These are phyloP conservation scores for Hortaea sp. DNA, from an alignment of 2,329 filamentous ascomycete species.

Conservation along the genomic window DNA sequence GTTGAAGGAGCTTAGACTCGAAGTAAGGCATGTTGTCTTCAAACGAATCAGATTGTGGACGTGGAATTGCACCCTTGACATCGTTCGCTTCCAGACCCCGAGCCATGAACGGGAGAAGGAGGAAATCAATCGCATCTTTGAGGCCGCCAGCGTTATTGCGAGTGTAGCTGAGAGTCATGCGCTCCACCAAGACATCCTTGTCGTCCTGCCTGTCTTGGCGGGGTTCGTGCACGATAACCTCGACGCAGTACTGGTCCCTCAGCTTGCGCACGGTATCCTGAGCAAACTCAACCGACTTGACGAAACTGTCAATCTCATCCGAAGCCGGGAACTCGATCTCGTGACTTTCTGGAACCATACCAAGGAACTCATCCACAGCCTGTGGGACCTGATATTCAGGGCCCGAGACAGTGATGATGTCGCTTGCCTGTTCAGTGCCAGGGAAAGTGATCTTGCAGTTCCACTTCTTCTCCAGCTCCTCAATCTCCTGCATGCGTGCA, in stretches of 20 bases:
- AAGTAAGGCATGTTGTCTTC: conserved; percentile 96
- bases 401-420: conserved; percentile 89
- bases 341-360: conserved; percentile 95
- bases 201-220: conserved; percentile 33
- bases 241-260: conserved; percentile 84
- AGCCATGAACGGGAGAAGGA: conserved; percentile 75
- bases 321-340: conserved; percentile 76
- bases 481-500: conserved; percentile 76
- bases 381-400: conserved; percentile 97
- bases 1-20: conserved; percentile 90
- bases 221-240: conserved; percentile 58
- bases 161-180: conserved; percentile 56
- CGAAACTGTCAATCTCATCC: conserved; percentile 65
- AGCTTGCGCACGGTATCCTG: conserved; percentile 73
- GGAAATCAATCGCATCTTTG: conserved; percentile 90
- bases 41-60: conserved; percentile 98
- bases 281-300: conserved; percentile 71
- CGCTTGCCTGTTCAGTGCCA: conserved; percentile 92
- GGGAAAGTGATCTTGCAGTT: conserved; percentile 99
- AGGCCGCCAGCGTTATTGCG: conserved; percentile 94
- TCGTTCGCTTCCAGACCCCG: conserved; percentile 80
- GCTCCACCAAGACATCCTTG: conserved; percentile 34
- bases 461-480: conserved; percentile 96
- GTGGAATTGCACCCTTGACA: conserved; percentile 87
- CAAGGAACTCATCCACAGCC: conserved; percentile 90